These are phyloP conservation scores for Cladosporium sphaerospermum DNA, from an alignment of 2,329 filamentous ascomycete genomes.

Conservation along the genomic window DNA sequence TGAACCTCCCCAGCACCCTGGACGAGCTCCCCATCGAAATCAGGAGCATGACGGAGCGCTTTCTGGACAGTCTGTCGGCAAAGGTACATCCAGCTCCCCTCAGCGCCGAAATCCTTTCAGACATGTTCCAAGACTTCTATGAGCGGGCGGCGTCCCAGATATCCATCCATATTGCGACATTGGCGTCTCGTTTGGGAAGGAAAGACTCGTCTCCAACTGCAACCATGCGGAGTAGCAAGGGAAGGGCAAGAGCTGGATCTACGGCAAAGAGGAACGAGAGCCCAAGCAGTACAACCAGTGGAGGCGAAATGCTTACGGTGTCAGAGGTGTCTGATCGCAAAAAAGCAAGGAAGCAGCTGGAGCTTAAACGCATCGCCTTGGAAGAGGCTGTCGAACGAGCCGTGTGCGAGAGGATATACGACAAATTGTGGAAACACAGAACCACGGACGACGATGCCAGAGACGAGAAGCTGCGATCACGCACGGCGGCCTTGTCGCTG, in stretches of 20 bases:
- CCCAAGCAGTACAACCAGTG: slow-evolving; percentile 38
- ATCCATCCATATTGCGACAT: slow-evolving; percentile 73
- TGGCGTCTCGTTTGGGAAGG: slow-evolving; percentile 67
- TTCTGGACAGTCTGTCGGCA: slow-evolving; percentile 81
- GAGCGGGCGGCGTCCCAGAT: slow-evolving; percentile 72
- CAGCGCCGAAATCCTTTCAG: slow-evolving; percentile 72
- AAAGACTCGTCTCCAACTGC: slow-evolving; percentile 25
- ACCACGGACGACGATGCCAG: slow-evolving; percentile 90
- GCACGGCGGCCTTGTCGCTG: slow-evolving; percentile 82
- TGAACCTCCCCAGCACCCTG: slow-evolving; percentile 57
- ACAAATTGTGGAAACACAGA: slow-evolving; percentile 82
- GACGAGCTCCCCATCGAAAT: slow-evolving; percentile 93
- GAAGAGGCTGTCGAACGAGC: slow-evolving; percentile 89
- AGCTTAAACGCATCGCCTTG: slow-evolving; percentile 67
- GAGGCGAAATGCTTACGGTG: slow-evolving; percentile 71
- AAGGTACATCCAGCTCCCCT: slow-evolving; percentile 82
- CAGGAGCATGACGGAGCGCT: slow-evolving; percentile 81
- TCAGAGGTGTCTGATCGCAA: slow-evolving; percentile 77
- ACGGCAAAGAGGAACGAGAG: slow-evolving; percentile 31
- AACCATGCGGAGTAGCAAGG: slow-evolving; percentile 25
- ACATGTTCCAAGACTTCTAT: slow-evolving; percentile 95
- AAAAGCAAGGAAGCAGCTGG: slow-evolving; percentile 68
- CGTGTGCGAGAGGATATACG: slow-evolving; percentile 51
- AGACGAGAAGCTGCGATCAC: slow-evolving; percentile 89
- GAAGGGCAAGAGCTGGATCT: slow-evolving; percentile 32